Percentiles rank a stretch among this genome's conserved stretches.
Conservation (phyloP, 129 eudicot species). For the Flaveria linearis region DNA sequence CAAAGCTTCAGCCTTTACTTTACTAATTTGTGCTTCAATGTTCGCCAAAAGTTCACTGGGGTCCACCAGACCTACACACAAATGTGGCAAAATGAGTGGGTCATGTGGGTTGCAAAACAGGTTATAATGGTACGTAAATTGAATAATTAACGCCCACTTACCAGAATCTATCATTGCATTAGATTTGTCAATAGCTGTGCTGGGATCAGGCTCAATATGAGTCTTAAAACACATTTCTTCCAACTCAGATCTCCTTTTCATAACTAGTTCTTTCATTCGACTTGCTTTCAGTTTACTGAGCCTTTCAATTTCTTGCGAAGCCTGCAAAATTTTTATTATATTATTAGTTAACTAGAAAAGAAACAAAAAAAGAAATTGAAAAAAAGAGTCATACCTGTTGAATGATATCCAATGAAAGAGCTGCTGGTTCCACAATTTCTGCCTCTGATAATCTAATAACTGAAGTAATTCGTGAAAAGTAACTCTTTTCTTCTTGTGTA, state of each 20-base stretch:
- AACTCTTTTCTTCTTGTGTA: slow-evolving; percentile 59
- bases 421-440: slow-evolving; percentile 57
- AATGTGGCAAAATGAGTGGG: not conserved
- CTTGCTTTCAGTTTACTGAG: slow-evolving; percentile 78
- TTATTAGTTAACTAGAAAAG: not conserved
- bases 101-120: not conserved
- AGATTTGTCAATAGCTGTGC: slow-evolving; percentile 79
- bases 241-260: slow-evolving; percentile 77
- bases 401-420: slow-evolving; percentile 69
- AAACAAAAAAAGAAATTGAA: not conserved
- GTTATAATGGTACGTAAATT: not conserved
- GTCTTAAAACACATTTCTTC: slow-evolving; percentile 68
- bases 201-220: slow-evolving; percentile 81
- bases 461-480: slow-evolving; percentile 53
- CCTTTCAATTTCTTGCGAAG: slow-evolving; percentile 81
- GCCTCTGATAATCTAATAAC: slow-evolving; percentile 51
- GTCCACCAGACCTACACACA: slow-evolving; percentile 68
- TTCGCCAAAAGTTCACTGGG: slow-evolving; percentile 76
- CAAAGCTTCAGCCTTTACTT: slow-evolving; percentile 81
- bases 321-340: slow-evolving; percentile 41
- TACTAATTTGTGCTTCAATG: slow-evolving; percentile 76
- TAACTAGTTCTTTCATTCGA: slow-evolving; percentile 84
- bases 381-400: slow-evolving; percentile 53
- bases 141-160: slow-evolving; percentile 20
- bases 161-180: slow-evolving; percentile 93